Evolutionary conservation across 1,284 basidiomycete genomes (phyloP), one percentile per base, ranked within the genome.

Genomic region (Cerrena zonata): DNA sequence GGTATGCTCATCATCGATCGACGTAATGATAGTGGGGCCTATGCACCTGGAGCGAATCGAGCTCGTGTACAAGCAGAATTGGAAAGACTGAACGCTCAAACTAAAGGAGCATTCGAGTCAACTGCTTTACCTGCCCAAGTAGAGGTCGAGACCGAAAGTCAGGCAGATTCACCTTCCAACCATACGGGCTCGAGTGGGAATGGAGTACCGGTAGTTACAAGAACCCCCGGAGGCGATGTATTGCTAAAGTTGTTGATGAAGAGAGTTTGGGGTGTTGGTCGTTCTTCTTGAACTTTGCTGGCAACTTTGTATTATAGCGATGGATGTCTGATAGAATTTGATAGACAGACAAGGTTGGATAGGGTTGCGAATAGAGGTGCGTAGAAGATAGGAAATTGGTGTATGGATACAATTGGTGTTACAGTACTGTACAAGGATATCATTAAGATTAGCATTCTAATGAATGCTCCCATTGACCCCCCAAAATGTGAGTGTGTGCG

Each of bases 1-100:
- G 87, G 87, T 13, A 88, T 89, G 84, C 69, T 87, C 51, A 82
- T 89, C 13, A 75, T 85, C 5, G 86, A 89, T 60, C 71, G 83
- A 53, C 74, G 87, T 40, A 71, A 72, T n/a, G 82, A 80, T 51
- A 65, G 71, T 52, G 72, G 75, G 15, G 80, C 77, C 4, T 84
- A 86, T 63, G 73, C 77, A 2, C 76, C 77, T 0, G 84, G 84
- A 12, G 70, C 71, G 13, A 87, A 83, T 61, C 79, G 85, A 47
- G 77, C 80, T 2, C 64, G 78, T 51, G 74, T 80, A 2, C 83
- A 88, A 56, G 74, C 73, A 34, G 69, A 76, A 51, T 67, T 80
- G 19, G 73, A 77, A 45, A 67, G 62, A 44, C 64, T 65, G 24
- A 59, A 68, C 27, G 59, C 69, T 45, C 55, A 56, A 7, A 66